Percentiles rank a stretch among this genome's conserved stretches.
Conservation (phyloP, 768 basidiomycete genomes). For the Hysterangium stoloniferum region DNA sequence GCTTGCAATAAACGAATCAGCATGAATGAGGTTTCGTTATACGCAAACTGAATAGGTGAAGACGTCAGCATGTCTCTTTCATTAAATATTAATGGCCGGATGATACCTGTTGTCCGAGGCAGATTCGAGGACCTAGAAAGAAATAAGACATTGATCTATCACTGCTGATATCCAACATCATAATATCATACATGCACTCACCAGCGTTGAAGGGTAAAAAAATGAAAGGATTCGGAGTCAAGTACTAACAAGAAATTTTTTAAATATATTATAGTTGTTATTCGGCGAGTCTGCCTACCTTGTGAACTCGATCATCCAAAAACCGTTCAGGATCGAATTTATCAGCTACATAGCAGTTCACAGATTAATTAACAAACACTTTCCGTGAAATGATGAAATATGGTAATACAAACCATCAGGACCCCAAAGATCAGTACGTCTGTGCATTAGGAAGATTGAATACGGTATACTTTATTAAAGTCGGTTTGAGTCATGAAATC, state of each 20-base stretch:
- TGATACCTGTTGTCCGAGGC: slow-evolving; percentile 49
- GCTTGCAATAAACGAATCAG: slow-evolving; percentile 55
- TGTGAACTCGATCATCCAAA: slow-evolving; percentile 13
- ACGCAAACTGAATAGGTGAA: slow-evolving; percentile 32
- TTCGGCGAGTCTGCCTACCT: slow-evolving; percentile 1
- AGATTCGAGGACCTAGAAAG: slow-evolving; percentile 41
- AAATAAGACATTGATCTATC: no score
- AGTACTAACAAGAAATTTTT: slow-evolving; percentile 28
- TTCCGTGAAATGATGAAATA: neutral
- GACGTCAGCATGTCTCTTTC: neutral
- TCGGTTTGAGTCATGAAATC: neutral
- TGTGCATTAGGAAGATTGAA: slow-evolving; percentile 28
- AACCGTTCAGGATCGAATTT: slow-evolving; percentile 18
- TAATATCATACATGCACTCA: slow-evolving; percentile 11
- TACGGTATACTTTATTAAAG: neutral
- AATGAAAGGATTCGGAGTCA: slow-evolving; percentile 57
- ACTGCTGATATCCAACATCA: slow-evolving; percentile 3
- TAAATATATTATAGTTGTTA: neutral
- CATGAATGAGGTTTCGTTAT: slow-evolving; percentile 49
- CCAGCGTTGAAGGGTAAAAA: slow-evolving; percentile 59
- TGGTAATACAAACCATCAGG: slow-evolving; percentile 24
- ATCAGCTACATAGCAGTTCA: slow-evolving; percentile 8
- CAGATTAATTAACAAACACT: neutral
- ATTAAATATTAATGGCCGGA: neutral
- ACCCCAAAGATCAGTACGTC: slow-evolving; percentile 32